These are phyloP conservation scores for Fusarium acutatum DNA, from an alignment of 2,329 filamentous ascomycete genomes.

Conservation along the genomic window DNA sequence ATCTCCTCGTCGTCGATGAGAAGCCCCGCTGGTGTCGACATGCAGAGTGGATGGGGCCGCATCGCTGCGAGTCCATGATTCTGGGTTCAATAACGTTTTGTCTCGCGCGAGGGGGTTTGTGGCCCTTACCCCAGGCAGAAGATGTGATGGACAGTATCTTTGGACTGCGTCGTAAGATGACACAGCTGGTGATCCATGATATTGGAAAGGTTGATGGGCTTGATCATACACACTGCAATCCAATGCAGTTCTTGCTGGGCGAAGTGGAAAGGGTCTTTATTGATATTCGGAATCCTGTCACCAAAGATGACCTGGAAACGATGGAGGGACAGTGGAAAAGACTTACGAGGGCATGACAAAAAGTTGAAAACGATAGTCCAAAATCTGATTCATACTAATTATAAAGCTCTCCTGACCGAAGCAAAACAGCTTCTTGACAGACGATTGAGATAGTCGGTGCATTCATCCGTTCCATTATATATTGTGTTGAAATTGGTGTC, in stretches of 20 bases:
- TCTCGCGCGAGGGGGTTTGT: not conserved
- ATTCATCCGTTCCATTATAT: too few species aligned
- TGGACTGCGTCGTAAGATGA: not conserved
- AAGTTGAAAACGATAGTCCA: too few species aligned
- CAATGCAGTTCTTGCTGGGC: not conserved
- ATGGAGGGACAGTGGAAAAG: too few species aligned
- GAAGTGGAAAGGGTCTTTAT: not conserved
- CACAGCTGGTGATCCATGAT: not conserved
- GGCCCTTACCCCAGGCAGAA: not conserved
- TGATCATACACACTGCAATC: not conserved
- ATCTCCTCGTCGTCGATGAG: conserved; percentile 30
- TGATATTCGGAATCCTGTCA: not conserved
- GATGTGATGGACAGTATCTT: not conserved
- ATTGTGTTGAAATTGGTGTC: too few species aligned
- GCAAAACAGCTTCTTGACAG: too few species aligned
- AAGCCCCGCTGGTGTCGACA: conserved; percentile 46
- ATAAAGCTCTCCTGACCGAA: too few species aligned
- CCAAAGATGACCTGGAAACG: too few species aligned
- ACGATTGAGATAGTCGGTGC: too few species aligned
- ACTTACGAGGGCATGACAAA: too few species aligned
- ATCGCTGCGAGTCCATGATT: conserved; percentile 50
- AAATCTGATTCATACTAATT: too few species aligned
- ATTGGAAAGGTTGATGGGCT: not conserved
- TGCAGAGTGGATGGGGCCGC: conserved; percentile 46
- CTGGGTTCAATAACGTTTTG: conserved; percentile 38